phyloP scores from a whole-genome alignment of 2,329 filamentous ascomycete species.

The Cercospora sojina region DNA sequence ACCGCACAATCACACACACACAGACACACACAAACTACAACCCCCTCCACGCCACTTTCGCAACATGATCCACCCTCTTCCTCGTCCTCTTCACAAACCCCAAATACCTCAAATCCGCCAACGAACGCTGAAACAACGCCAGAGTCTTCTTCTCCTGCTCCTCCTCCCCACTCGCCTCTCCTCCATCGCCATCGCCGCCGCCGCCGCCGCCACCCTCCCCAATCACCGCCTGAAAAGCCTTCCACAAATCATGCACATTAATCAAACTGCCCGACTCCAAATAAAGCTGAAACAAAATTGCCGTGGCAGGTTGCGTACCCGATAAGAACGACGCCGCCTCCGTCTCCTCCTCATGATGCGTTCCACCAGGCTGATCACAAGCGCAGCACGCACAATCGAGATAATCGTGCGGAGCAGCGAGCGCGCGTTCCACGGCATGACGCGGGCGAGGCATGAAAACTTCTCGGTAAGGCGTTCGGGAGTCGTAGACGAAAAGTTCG shows the following conservation, averaged over 20 bases:
- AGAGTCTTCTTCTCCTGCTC: conserved; percentile 38
- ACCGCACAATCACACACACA: too few species aligned
- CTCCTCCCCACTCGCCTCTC: neutral
- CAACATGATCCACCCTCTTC: conserved; percentile 89
- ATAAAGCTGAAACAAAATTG: conserved; percentile 76
- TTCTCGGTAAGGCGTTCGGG: conserved; percentile 65
- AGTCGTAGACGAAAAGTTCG: conserved; percentile 75
- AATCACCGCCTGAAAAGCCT: conserved; percentile 68
- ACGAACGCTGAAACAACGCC: conserved; percentile 77
- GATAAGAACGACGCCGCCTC: too few species aligned
- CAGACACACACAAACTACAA: conserved; percentile 45
- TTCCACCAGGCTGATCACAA: conserved; percentile 53
- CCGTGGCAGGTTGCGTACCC: conserved; percentile 65
- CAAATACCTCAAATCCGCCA: conserved; percentile 81
- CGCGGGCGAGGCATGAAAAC: conserved; percentile 75
- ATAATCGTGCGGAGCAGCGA: conserved; percentile 74
- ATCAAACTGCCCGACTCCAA: conserved; percentile 73
- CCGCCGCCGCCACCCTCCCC: conserved; percentile 41
- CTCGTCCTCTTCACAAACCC: conserved; percentile 86
- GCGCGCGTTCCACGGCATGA: conserved; percentile 66
- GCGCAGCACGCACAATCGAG: conserved; percentile 71
- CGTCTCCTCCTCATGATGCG: conserved; percentile 46
- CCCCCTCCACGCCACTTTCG: conserved; percentile 80
- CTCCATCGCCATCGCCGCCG: too few species aligned
- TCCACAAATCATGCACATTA: conserved; percentile 78